Evolutionary conservation across 768 basidiomycete genomes (phyloP).

Genomic region (Chalciporus chontae): DNA sequence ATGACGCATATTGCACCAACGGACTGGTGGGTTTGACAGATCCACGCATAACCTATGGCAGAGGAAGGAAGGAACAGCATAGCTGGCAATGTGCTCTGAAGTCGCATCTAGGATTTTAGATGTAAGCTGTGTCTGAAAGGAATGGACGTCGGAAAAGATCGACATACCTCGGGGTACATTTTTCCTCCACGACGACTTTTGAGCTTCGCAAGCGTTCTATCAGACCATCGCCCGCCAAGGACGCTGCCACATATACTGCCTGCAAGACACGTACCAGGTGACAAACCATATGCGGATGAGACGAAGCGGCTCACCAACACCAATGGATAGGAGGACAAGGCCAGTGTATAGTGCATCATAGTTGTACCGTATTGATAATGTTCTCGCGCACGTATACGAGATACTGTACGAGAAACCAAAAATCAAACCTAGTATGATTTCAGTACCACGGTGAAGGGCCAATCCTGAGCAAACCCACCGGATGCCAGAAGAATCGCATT

Average conservation of each 20-base stretch:
- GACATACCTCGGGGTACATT: constrained; percentile 58
- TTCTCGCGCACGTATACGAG: constrained; percentile 71
- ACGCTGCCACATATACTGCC: constrained; percentile 52
- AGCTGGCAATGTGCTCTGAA: constrained; percentile 57
- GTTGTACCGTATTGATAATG: constrained; percentile 57
- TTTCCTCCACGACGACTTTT: constrained; percentile 43
- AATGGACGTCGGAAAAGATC: not conserved
- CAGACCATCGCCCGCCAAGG: constrained; percentile 59
- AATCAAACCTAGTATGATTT: constrained; percentile 48
- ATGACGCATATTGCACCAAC: constrained; percentile 67
- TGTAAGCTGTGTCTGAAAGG: not conserved
- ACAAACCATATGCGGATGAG: not conserved
- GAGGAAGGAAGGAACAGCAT: constrained; percentile 53
- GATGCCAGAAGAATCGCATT: constrained; percentile 46
- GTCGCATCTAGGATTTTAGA: constrained; percentile 53
- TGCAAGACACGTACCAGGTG: not conserved
- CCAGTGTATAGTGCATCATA: constrained; percentile 73
- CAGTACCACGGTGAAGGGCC: not conserved
- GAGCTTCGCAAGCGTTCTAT: constrained; percentile 39
- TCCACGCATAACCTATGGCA: constrained; percentile 73
- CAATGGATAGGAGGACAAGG: constrained; percentile 70
- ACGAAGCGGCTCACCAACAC: constrained; percentile 50
- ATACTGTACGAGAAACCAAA: constrained; percentile 72
- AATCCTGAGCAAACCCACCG: constrained; percentile 9
- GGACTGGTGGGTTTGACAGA: constrained; percentile 58